Percentiles rank a stretch among this genome's conserved stretches.
phyloP scores from a whole-genome alignment of 129 eudicot species.

The Logfia minima region DNA sequence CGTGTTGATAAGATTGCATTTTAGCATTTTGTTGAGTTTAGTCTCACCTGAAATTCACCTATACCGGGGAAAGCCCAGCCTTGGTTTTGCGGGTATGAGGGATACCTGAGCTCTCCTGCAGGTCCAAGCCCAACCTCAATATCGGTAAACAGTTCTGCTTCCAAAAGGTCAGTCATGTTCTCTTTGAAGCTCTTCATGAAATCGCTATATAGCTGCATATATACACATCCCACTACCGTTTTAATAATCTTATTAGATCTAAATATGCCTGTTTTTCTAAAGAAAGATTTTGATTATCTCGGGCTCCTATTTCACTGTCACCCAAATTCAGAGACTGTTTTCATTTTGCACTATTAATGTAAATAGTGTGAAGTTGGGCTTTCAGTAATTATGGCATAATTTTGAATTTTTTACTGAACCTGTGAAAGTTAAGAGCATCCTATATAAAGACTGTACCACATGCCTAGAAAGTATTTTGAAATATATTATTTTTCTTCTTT shows the following conservation, averaged over 20 bases:
- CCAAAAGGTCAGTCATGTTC: conserved; percentile 67
- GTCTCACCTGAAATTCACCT: conserved; percentile 86
- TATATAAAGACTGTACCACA: no score
- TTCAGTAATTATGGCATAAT: no score
- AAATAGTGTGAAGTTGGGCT: no score
- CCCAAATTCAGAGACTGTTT: no score
- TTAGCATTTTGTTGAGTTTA: conserved; percentile 5
- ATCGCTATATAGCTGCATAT: conserved; percentile 65
- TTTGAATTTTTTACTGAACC: no score
- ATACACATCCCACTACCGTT: conserved; percentile 13
- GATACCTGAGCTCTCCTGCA: conserved; percentile 91
- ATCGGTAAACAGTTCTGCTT: conserved; percentile 64
- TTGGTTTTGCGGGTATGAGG: conserved; percentile 72
- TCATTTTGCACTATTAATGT: no score
- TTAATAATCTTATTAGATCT: neutral
- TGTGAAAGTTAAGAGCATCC: no score
- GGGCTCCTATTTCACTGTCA: no score
- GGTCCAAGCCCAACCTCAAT: conserved; percentile 95
- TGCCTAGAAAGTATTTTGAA: neutral
- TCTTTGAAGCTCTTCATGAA: conserved; percentile 85
- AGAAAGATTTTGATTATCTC: neutral
- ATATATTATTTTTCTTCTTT: neutral
- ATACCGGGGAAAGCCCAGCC: conserved; percentile 95
- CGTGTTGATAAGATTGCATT: neutral
- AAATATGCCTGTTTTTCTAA: neutral